phyloP scores from a whole-genome alignment of 495 filamentous ascomycete species.

The Arthonia radiata region DNA sequence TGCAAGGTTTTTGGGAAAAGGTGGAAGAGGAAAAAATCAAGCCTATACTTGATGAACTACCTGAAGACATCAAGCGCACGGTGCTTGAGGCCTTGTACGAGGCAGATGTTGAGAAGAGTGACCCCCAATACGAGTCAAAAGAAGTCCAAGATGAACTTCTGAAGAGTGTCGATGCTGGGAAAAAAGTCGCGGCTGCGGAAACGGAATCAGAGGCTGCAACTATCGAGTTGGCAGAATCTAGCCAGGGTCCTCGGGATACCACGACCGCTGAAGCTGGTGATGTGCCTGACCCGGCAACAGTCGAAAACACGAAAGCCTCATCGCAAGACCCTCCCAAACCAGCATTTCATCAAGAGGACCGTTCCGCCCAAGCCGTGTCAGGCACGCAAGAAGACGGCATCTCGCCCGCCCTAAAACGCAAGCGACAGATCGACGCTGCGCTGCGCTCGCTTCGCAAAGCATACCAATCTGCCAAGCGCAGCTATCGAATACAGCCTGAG shows the following conservation, averaged over 20 bases:
- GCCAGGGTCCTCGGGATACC: too few species aligned
- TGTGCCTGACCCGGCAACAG: too few species aligned
- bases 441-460: slow-evolving; percentile 54
- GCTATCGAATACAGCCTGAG: slow-evolving; percentile 50
- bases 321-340: too few species aligned
- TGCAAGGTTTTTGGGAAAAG: slow-evolving; percentile 53
- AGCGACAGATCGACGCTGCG: slow-evolving; percentile 27
- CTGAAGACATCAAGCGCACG: slow-evolving; percentile 16
- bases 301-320: too few species aligned
- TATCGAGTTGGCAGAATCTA: too few species aligned
- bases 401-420: too few species aligned
- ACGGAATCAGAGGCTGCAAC: too few species aligned
- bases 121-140: slow-evolving; percentile 5
- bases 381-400: too few species aligned
- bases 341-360: too few species aligned
- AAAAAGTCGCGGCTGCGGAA: not conserved
- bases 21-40: slow-evolving; percentile 52
- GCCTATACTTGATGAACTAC: slow-evolving; percentile 37
- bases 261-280: too few species aligned
- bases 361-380: too few species aligned
- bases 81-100: slow-evolving; percentile 18
- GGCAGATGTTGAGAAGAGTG: slow-evolving; percentile 13
- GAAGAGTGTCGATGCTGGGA: not conserved
- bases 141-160: slow-evolving; percentile 3
- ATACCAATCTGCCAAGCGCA: slow-evolving; percentile 49